A percentile compares a stretch with the other conserved stretches of the same genome.
These are phyloP conservation scores for Mollisia scopiformis DNA, from an alignment of 2,329 filamentous ascomycete genomes.

Conservation along the genomic window DNA sequence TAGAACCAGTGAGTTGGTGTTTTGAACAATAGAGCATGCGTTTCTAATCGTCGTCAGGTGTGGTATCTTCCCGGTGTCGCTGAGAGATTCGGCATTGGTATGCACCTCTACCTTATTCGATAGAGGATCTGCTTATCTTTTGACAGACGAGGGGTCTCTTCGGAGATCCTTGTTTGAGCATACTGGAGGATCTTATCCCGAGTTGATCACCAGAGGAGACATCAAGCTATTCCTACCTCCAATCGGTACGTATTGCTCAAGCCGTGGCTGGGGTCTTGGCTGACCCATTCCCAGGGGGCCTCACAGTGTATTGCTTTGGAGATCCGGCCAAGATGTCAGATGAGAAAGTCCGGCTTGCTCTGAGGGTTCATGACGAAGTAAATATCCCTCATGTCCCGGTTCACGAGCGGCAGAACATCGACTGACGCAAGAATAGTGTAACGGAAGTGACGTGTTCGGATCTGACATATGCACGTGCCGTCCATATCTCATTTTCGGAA, in stretches of 20 bases:
- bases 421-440: slow-evolving; percentile 60
- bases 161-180: slow-evolving; percentile 91
- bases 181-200: slow-evolving; percentile 93
- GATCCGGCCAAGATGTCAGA: slow-evolving; percentile 94
- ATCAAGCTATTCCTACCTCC: slow-evolving; percentile 96
- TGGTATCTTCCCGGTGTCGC: slow-evolving; percentile 89
- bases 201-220: slow-evolving; percentile 91
- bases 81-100: slow-evolving; percentile 81
- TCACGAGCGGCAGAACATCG: slow-evolving; percentile 2
- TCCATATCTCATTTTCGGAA: slow-evolving; percentile 94
- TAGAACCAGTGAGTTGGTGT: slow-evolving; percentile 75
- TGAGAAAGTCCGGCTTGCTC: slow-evolving; percentile 75
- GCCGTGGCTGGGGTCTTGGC: slow-evolving; percentile 11
- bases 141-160: slow-evolving; percentile 86
- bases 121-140: slow-evolving; percentile 62
- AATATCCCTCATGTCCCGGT: slow-evolving; percentile 15
- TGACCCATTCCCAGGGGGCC: slow-evolving; percentile 49
- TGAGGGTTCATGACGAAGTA: slow-evolving; percentile 76
- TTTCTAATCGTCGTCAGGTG: slow-evolving; percentile 64
- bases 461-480: slow-evolving; percentile 97
- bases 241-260: slow-evolving; percentile 80
- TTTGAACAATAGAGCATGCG: background rate
- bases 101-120: slow-evolving; percentile 11
- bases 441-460: slow-evolving; percentile 96
- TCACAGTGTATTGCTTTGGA: slow-evolving; percentile 97